Evolutionary conservation across 371 early-diverging fungal genomes (phyloP).

Genomic region (Mucor indicus): DNA sequence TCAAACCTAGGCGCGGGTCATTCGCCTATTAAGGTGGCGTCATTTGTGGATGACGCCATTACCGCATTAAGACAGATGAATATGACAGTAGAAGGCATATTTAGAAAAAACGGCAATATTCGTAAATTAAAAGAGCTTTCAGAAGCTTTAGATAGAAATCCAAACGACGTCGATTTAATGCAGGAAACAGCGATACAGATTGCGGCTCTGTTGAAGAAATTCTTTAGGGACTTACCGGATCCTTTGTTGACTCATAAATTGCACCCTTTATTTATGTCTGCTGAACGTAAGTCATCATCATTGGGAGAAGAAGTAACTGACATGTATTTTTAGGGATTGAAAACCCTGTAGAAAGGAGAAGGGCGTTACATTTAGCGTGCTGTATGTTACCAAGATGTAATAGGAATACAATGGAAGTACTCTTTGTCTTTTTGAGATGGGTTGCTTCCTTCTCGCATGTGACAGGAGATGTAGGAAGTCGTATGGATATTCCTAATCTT

Average conservation of each 20-base stretch:
- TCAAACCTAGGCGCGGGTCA: constrained; percentile 78
- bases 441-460: constrained; percentile 76
- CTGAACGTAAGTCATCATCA: constrained; percentile 50
- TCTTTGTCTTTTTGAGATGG: constrained; percentile 83
- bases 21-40: constrained; percentile 73
- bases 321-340: constrained; percentile 34
- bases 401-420: constrained; percentile 86
- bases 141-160: constrained; percentile 78
- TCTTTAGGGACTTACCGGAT: constrained; percentile 92
- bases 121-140: constrained; percentile 77
- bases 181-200: constrained; percentile 86
- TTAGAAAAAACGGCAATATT: constrained; percentile 97
- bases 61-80: constrained; percentile 79
- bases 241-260: constrained; percentile 91
- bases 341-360: constrained; percentile 47
- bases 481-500: constrained; percentile 92
- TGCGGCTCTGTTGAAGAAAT: constrained; percentile 94
- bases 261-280: constrained; percentile 77
- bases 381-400: constrained; percentile 89
- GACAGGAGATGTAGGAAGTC: constrained; percentile 77
- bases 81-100: constrained; percentile 91
- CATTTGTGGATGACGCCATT: constrained; percentile 84
- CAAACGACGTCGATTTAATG: constrained; percentile 63
- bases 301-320: background rate
- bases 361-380: constrained; percentile 76